These are phyloP conservation scores for Physcomitrium patens DNA, from an alignment of 225 moss, liverwort and hornwort species.

Conservation along the genomic window DNA sequence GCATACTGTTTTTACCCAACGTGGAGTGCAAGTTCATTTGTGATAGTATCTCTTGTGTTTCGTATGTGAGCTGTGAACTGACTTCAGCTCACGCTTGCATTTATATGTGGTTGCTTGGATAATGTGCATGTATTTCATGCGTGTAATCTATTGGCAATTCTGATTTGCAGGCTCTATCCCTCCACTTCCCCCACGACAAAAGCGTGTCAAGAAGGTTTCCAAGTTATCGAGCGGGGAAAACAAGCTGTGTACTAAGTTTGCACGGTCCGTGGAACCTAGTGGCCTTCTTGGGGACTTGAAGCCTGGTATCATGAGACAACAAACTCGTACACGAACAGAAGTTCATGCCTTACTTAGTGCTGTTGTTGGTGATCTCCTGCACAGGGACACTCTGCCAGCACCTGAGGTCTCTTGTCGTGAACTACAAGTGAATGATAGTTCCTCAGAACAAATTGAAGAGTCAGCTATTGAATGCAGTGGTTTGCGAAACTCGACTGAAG, in stretches of 20 bases:
- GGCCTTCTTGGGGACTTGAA: conserved; percentile 64
- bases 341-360: conserved; percentile 57
- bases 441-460: conserved; percentile 35
- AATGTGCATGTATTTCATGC: neutral
- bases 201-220: conserved; percentile 47
- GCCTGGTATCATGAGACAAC: conserved; percentile 66
- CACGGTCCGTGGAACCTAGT: conserved; percentile 50
- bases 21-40: neutral
- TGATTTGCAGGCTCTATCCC: conserved; percentile 55
- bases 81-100: neutral
- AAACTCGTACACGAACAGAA: conserved; percentile 51
- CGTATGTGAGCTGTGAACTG: neutral
- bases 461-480: conserved; percentile 32
- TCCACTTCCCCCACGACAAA: conserved; percentile 62
- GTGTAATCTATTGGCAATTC: neutral
- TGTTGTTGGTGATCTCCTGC: conserved; percentile 48
- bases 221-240: conserved; percentile 38
- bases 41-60: too few species aligned
- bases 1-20: neutral
- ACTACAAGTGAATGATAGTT: conserved; percentile 25
- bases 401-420: conserved; percentile 33
- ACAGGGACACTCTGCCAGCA: conserved; percentile 32
- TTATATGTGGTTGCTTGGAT: neutral
- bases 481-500: conserved; percentile 39
- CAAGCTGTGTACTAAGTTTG: conserved; percentile 45